phyloP scores from a whole-genome alignment of 139 green algal genomes.

The Ulvella scutata region DNA sequence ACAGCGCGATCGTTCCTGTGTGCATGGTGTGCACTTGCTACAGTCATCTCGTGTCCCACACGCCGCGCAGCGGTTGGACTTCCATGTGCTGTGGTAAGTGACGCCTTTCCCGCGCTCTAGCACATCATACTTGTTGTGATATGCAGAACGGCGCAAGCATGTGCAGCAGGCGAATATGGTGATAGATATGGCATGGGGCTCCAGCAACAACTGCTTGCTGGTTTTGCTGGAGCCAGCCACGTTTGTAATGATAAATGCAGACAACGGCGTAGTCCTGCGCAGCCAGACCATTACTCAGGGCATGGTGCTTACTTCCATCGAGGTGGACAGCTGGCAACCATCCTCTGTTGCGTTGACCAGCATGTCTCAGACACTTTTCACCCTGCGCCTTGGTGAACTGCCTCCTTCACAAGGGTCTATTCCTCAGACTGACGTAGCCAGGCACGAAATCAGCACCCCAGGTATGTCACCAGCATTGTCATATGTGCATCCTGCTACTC shows the following conservation, averaged over 20 bases:
- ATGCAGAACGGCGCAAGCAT: not conserved
- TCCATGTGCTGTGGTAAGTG: too few relatives aligned
- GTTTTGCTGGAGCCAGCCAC: not conserved
- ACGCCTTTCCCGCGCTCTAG: too few relatives aligned
- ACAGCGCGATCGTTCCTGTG: too few relatives aligned
- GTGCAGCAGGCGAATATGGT: not conserved
- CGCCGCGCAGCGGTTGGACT: too few relatives aligned
- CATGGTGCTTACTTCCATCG: not conserved
- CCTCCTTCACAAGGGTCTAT: not conserved
- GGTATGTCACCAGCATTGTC: too few relatives aligned
- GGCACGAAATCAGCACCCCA: too few relatives aligned
- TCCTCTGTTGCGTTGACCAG: not conserved
- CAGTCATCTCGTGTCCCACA: too few relatives aligned
- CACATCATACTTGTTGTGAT: not conserved
- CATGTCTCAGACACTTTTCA: not conserved
- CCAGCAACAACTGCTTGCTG: not conserved
- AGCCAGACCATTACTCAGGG: not conserved
- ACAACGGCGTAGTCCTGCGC: not conserved
- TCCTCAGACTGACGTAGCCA: too few relatives aligned
- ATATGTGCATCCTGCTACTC: too few relatives aligned
- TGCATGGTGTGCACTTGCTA: too few relatives aligned
- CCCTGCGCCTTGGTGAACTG: not conserved
- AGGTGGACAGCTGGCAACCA: not conserved
- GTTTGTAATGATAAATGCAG: not conserved
- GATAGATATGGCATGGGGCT: not conserved